Evolutionary conservation across 768 basidiomycete genomes (phyloP).

Genomic region (Trametes cinnabarina): DNA sequence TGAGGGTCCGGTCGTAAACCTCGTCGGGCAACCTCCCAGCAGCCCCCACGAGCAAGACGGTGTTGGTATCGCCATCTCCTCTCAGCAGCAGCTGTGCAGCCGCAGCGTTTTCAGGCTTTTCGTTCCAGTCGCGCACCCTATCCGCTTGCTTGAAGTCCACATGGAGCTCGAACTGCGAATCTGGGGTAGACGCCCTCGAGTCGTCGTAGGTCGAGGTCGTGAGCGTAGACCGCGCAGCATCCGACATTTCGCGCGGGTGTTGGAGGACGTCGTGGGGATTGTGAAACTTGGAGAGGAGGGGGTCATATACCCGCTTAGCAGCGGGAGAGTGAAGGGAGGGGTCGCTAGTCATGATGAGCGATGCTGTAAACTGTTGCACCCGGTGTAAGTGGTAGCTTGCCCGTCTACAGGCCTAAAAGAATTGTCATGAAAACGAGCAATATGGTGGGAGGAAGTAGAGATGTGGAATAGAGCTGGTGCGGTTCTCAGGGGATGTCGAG

Average conservation of each 20-base stretch:
- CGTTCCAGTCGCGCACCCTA: slow-evolving; percentile 2
- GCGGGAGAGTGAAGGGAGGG: neutral
- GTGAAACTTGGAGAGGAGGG: neutral
- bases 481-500: too few species aligned
- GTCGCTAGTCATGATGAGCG: neutral
- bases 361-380: neutral
- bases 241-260: neutral
- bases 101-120: slow-evolving; percentile 12
- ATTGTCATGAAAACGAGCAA: neutral
- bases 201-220: slow-evolving; percentile 7
- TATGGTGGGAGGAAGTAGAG: too few species aligned
- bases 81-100: neutral
- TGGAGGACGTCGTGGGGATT: neutral
- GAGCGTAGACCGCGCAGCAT: neutral
- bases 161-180: slow-evolving; percentile 4
- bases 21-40: slow-evolving; percentile 39
- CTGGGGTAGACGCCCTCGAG: slow-evolving; percentile 22
- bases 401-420: neutral
- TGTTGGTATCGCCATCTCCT: neutral
- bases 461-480: too few species aligned
- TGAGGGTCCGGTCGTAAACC: slow-evolving; percentile 62
- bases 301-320: slow-evolving; percentile 1
- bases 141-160: slow-evolving; percentile 11
- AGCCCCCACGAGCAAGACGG: slow-evolving; percentile 15
- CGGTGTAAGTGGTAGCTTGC: neutral